Conservation (phyloP, 139 green algal species). For the Micractinium conductrix region DNA sequence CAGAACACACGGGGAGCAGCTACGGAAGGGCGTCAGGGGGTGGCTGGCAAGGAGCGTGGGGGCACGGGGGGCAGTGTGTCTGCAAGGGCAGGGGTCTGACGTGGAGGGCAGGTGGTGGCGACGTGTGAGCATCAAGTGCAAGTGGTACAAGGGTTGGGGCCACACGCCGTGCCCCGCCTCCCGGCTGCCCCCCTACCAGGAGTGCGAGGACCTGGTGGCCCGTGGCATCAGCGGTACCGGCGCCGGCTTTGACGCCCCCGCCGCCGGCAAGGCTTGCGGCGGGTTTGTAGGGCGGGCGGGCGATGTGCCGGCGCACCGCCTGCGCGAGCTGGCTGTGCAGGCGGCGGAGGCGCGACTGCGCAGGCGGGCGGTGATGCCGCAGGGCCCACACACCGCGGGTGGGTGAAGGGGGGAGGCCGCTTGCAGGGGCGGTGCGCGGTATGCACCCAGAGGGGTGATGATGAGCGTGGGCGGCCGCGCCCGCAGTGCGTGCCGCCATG, state of each 20-base stretch:
- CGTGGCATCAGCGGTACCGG: slow-evolving; percentile 72
- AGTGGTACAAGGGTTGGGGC: too few species aligned
- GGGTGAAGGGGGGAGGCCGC: too few species aligned
- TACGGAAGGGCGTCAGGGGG: too few species aligned
- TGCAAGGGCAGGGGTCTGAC: too few species aligned
- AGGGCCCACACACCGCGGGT: not conserved
- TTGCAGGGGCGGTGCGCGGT: too few species aligned
- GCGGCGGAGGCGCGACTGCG: slow-evolving; percentile 29
- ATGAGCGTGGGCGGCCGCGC: too few species aligned
- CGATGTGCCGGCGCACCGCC: slow-evolving; percentile 6
- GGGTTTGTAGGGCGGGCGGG: slow-evolving; percentile 24
- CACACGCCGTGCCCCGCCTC: too few species aligned
- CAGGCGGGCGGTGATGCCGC: slow-evolving; percentile 19
- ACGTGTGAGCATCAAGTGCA: too few species aligned
- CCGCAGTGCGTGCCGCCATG: too few species aligned
- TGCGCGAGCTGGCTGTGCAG: slow-evolving; percentile 26
- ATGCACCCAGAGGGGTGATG: too few species aligned
- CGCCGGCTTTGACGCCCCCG: slow-evolving; percentile 41
- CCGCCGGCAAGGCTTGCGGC: slow-evolving; percentile 41
- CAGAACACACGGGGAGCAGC: not conserved
- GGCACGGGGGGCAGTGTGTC: too few species aligned
- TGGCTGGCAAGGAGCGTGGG: not conserved
- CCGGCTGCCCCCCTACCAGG: slow-evolving; percentile 30
- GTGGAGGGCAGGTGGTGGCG: too few species aligned
- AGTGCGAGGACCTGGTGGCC: slow-evolving; percentile 88